phyloP scores from a whole-genome alignment of 352 stramenopile species.

The Pythium rishiriense region DNA sequence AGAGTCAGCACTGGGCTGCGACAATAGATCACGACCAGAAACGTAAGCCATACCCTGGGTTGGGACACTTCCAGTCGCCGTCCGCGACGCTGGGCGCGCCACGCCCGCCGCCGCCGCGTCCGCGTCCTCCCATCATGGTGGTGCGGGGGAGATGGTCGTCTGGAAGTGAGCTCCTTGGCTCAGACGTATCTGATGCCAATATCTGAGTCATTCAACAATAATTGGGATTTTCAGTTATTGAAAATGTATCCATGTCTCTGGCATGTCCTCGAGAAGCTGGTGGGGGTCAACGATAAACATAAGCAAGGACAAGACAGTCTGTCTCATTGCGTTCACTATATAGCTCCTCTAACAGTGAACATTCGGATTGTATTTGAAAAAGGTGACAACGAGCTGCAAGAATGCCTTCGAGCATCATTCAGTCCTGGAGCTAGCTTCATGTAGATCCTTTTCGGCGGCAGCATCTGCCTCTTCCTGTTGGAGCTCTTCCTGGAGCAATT shows the following conservation, averaged over 20 bases:
- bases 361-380: too few species aligned
- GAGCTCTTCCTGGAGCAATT: conserved; percentile 1
- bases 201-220: neutral
- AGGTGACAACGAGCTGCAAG: too few species aligned
- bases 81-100: conserved; percentile 50
- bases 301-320: too few species aligned
- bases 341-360: too few species aligned
- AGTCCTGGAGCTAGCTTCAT: neutral
- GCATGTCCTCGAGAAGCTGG: too few species aligned
- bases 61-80: conserved; percentile 82
- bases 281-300: too few species aligned
- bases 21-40: neutral
- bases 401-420: neutral
- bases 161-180: neutral
- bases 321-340: too few species aligned
- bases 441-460: neutral
- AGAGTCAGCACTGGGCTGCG: neutral
- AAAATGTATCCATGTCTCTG: too few species aligned
- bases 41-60: conserved; percentile 47
- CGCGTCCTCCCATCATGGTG: conserved; percentile 28
- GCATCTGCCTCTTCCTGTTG: neutral
- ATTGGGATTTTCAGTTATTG: too few species aligned
- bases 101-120: conserved; percentile 37
- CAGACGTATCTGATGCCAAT: neutral
- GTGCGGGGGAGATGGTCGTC: too few species aligned